Base-by-base conservation (phyloP, 768 basidiomycete species). In the Trametes coccinea region DNA sequence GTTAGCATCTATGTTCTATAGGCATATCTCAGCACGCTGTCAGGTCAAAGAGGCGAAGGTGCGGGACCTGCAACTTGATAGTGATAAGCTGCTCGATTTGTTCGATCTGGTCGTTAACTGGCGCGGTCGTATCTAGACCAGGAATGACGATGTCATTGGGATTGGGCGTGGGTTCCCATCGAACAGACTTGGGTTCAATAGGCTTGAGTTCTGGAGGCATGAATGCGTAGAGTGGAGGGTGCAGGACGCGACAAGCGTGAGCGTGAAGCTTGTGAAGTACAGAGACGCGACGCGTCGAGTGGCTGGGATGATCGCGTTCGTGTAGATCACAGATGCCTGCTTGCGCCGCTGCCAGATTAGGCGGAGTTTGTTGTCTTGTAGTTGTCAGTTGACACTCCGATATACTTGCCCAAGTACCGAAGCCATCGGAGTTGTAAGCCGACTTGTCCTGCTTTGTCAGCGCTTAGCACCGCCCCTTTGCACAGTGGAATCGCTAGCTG, bases 61-160 rank as follows among this genome's bases (percentile, higher is more conserved):
- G 33, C 58, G 56, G 73, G 57, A 89, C 93, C 83, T 95, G 95
- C 10, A 98, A 79, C 66, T 94, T 89, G 54, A 95, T 82, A 8
- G 95, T 95, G 63, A 96, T 95, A 69, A 95, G 81, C 71, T 97
- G 95, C 74, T 98, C 95, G 60, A 97, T 93, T 74, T 95, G 92
- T 69, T 96, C 93, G 56, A 94, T 89, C 76, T 97, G 95, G 69
- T 89, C 93, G 61, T 82, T 82, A 29, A 86, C 77, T 22, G 89
- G 80, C 27, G 89, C 88, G 9, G 77, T 79, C 0, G 81, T 83
- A 67, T 93, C 89, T 40, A 93, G 78, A 0, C 92, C 91, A 7
- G 90, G 87, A 2, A 93, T 78, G 13, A 77, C 71, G 56, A 93
- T 92, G 47, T 81, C 79, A 0, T 80, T 67, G 16, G 90, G 86